A percentile compares a stretch with the other conserved stretches of the same genome.
These are phyloP conservation scores for Suillus luteus DNA, from an alignment of 768 basidiomycete genomes.

Conservation along the genomic window DNA sequence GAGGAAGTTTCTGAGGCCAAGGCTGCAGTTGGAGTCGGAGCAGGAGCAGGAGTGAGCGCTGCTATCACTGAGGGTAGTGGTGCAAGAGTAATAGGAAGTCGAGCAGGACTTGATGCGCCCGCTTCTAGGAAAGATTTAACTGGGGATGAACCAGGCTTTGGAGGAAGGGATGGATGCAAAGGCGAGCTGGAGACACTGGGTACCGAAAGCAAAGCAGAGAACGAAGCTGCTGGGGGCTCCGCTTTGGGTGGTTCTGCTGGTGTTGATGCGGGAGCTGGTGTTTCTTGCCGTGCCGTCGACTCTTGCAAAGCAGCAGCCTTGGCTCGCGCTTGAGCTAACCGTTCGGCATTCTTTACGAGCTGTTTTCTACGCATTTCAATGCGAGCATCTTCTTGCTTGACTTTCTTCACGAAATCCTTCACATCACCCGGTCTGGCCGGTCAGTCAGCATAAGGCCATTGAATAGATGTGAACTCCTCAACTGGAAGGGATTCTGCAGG, in stretches of 20 bases:
- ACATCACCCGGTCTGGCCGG: slow-evolving; percentile 64
- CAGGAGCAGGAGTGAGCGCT: slow-evolving; percentile 15
- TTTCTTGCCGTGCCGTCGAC: slow-evolving; percentile 21
- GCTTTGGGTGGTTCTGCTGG: slow-evolving; percentile 23
- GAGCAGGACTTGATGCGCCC: slow-evolving; percentile 31
- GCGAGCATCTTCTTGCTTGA: slow-evolving; percentile 64
- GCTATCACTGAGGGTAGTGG: slow-evolving; percentile 6
- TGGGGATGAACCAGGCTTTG: slow-evolving; percentile 58
- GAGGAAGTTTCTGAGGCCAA: slow-evolving; percentile 24
- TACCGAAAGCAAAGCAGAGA: slow-evolving; percentile 6
- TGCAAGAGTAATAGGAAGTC: slow-evolving; percentile 16
- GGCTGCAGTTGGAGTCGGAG: slow-evolving; percentile 18
- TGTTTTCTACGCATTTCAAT: slow-evolving; percentile 54
- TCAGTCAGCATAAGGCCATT: slow-evolving; percentile 9
- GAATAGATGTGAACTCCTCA: slow-evolving; percentile 30
- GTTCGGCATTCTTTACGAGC: slow-evolving; percentile 40
- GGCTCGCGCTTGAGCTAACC: slow-evolving; percentile 43
- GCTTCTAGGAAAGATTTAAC: slow-evolving; percentile 34
- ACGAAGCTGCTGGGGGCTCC: slow-evolving; percentile 16
- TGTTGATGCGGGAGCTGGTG: slow-evolving; percentile 14
- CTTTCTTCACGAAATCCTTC: slow-evolving; percentile 71
- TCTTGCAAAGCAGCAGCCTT: slow-evolving; percentile 40
- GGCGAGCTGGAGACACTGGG: slow-evolving; percentile 38
- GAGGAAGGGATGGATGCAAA: slow-evolving; percentile 70
- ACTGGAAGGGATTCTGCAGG: slow-evolving; percentile 70